These are phyloP conservation scores for Nematocida parisii DNA, from an alignment of 371 early-diverging fungal genomes.

Conservation along the genomic window DNA sequence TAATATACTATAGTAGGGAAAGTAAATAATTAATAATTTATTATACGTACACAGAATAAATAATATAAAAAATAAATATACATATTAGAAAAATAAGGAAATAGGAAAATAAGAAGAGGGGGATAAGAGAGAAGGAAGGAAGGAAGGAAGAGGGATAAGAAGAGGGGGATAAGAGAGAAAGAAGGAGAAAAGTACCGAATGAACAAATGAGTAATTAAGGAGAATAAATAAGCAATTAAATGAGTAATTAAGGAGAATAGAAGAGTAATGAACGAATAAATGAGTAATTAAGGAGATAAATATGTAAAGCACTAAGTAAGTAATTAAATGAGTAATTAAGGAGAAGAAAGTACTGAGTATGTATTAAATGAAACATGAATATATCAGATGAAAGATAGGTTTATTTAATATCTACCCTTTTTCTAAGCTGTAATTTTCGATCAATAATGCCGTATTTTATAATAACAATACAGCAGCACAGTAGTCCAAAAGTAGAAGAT, in stretches of 20 bases:
- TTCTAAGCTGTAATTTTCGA: not conserved
- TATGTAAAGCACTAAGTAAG: too few species aligned
- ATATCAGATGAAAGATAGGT: not conserved
- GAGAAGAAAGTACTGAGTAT: too few species aligned
- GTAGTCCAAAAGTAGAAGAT: slow-evolving; percentile 42
- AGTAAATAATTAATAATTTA: not conserved
- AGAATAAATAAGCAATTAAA: not conserved
- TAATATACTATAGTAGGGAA: not conserved
- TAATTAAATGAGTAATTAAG: too few species aligned
- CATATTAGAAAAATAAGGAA: too few species aligned
- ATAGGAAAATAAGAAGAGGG: not conserved
- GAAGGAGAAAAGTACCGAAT: too few species aligned
- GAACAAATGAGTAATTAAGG: not conserved
- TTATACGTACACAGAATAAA: not conserved
- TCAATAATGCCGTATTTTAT: slow-evolving; percentile 50
- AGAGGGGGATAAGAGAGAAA: too few species aligned
- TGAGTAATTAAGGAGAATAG: not conserved
- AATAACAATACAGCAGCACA: slow-evolving; percentile 30
- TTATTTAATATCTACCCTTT: slow-evolving; percentile 1
- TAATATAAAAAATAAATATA: not conserved
- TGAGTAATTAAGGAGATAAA: too few species aligned
- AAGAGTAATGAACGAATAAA: not conserved
- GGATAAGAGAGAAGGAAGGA: too few species aligned
- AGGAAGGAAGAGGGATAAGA: too few species aligned
- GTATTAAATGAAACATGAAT: too few species aligned